Evolutionary conservation across 805 yeast genomes (phyloP).

Genomic region (Suhomyces canberraensis): DNA sequence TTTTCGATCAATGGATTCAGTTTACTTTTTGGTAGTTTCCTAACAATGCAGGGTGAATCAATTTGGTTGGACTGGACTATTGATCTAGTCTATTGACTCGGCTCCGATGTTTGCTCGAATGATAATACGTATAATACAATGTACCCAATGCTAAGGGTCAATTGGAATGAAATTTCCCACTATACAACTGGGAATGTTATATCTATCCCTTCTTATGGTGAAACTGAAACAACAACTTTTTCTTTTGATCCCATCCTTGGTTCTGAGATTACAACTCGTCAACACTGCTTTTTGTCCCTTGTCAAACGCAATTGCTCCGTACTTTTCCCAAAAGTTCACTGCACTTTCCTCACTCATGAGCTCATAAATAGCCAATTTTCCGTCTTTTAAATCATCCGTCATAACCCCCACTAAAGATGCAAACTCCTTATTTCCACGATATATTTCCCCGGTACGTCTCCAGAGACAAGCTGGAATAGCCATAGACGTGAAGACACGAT

Average conservation of each 20-base stretch:
- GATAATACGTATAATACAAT: not conserved
- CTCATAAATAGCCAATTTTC: slow-evolving; percentile 88
- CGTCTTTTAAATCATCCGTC: slow-evolving; percentile 89
- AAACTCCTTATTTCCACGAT: slow-evolving; percentile 92
- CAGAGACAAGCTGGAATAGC: slow-evolving; percentile 97
- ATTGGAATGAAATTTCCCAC: slow-evolving; percentile 94
- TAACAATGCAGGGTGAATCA: too few relatives aligned
- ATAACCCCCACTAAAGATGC: slow-evolving; percentile 87
- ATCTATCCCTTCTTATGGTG: slow-evolving; percentile 87
- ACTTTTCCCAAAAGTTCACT: slow-evolving; percentile 96
- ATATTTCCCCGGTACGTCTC: slow-evolving; percentile 96
- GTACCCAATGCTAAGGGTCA: slow-evolving; percentile 39
- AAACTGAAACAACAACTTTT: slow-evolving; percentile 91
- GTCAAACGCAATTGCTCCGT: slow-evolving; percentile 94
- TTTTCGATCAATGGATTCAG: too few relatives aligned
- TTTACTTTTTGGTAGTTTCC: too few relatives aligned
- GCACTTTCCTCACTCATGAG: slow-evolving; percentile 94
- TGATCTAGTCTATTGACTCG: too few relatives aligned
- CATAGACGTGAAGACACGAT: slow-evolving; percentile 93
- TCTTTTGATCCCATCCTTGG: slow-evolving; percentile 75
- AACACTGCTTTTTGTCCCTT: slow-evolving; percentile 92
- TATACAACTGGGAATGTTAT: slow-evolving; percentile 93
- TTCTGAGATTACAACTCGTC: slow-evolving; percentile 83
- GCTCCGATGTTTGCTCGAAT: slow-evolving; percentile 2
- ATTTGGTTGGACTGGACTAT: too few relatives aligned